Base-by-base conservation (phyloP, 306 rosid genomes). In the Styphnolobium japonicum region DNA sequence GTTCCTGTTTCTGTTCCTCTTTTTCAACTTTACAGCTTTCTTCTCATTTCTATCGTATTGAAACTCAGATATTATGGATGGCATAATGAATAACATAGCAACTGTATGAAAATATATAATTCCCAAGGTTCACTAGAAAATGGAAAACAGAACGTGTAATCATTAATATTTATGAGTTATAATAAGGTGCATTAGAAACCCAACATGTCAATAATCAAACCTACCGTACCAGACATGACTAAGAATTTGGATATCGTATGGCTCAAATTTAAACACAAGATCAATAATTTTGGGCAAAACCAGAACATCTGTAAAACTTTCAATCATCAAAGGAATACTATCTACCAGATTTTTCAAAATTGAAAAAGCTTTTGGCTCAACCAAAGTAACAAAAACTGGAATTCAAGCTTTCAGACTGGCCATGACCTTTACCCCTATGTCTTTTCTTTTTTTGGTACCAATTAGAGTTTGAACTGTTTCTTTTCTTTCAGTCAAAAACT, bases 311-410 rank as follows among this genome's bases (percentile, higher is more conserved):
- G 14, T 7, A 61, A 66, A 8, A 31, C 36, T 21, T 56, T 12
- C 22, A 52, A 48, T 55, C 51, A 42, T 23, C 55, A 61, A 9
- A 23, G 57, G 15, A 74, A 23, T 57, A 27, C 46, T 6, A 43
- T 42, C 79, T 10, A 36, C 11, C 18, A n/a, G 48, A 31, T 29
- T 6, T 55, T 55, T 67, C 76, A 62, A 51, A 69, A 65, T 12
- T 63, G 39, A 61, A 23, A 57, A 22, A 65, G 37, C 76, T 76
- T 75, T 3, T 56, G 39, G 55, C 73, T 67, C 82, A 64, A 58
- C 31, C 34, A 71, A 29, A 55, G 22, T 33, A 27, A 12, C 23
- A 22, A 51, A 14, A 29, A 45, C 11, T 37, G 29, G 36, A 71
- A 48, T 10, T 45, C 51, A 51, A 37, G 46, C 18, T 78, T 76